A percentile compares a stretch with the other conserved stretches of the same genome.
Conservation (phyloP, 495 filamentous ascomycete species). For the Aspergillus avenaceus region DNA sequence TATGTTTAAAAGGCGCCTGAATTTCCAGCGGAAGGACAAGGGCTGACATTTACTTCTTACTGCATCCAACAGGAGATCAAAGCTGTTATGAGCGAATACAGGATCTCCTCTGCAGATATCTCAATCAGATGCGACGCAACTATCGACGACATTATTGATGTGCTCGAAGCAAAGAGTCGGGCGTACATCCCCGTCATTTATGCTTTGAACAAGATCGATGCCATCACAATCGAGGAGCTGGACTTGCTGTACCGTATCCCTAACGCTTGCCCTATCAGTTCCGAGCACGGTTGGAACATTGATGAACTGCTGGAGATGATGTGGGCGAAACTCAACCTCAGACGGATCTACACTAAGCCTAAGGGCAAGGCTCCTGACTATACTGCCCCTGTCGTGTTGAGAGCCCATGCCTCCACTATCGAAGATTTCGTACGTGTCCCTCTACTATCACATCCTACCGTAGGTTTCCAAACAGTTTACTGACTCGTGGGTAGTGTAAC, state of each 20-base stretch:
- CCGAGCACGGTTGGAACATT: conserved; percentile 97
- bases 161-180: conserved; percentile 91
- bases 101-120: conserved; percentile 94
- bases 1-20: conserved; percentile 32
- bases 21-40: too few species aligned
- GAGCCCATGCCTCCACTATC: conserved; percentile 75
- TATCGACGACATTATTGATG: conserved; percentile 88
- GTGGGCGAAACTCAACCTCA: conserved; percentile 94
- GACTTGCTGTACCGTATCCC: conserved; percentile 95
- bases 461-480: conserved; percentile 8
- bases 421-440: conserved; percentile 88
- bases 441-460: neutral
- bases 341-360: conserved; percentile 95
- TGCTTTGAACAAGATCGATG: conserved; percentile 98
- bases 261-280: conserved; percentile 93
- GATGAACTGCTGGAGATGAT: conserved; percentile 95
- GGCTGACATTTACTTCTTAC: conserved; percentile 17
- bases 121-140: conserved; percentile 95
- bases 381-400: conserved; percentile 82
- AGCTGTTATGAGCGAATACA: conserved; percentile 96
- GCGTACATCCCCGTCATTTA: conserved; percentile 98
- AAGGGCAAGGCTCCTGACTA: conserved; percentile 96
- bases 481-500: conserved; percentile 66
- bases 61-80: conserved; percentile 68
- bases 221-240: conserved; percentile 94